Evolutionary conservation across 2,329 filamentous ascomycete genomes (phyloP), one percentile per base, ranked within the genome.

Genomic region (Phyllosticta paracitricarpa): DNA sequence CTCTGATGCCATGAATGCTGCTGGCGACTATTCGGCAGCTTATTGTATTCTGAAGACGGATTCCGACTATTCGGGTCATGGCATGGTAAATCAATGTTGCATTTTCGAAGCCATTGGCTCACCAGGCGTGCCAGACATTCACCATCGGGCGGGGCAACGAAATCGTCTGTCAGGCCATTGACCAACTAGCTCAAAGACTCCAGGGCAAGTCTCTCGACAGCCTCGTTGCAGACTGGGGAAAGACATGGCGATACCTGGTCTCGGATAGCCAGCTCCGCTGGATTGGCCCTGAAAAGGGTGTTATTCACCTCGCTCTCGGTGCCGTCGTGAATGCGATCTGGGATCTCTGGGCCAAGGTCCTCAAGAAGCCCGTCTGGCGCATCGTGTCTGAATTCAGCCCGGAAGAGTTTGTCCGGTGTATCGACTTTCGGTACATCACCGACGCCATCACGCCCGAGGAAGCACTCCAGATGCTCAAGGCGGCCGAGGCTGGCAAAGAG

Each of bases 1-100:
- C 69, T 95, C 90, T 8, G 92, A 97, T 83, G 92, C 91, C 70
- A 97, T 96, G 92, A 96, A 97, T 72, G 89, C 89, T 2, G 91
- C 91, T 2, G 89, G 91, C 64, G 91, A 96, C 76, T 96, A 96
- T 77, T 96, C 91, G 1, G 82, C 91, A 12, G 91, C 92, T n/a
- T 97, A 96, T 80, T 96, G 91, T 74, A 93, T 96, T 69, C 79
- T 97, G 56, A 79, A 90, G 71, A 96, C 91, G 0, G 88, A 95
- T 72, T 87, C 88, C 0, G 71, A 81, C 10, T 82, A 82, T 70
- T 81, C 81, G 1, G 89, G 89, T 14, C 89, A 94, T 71, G 89
- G 89, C 69, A 93, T 93, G 89, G 86, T 89, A 72, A 56, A 19
- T 59, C 55, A 52, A 40, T 58, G 40, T 30, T 19, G 52, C 35